Evolutionary conservation across 1,139 yeast species (phyloP).

Genomic region (Yamadazyma conglobata): DNA sequence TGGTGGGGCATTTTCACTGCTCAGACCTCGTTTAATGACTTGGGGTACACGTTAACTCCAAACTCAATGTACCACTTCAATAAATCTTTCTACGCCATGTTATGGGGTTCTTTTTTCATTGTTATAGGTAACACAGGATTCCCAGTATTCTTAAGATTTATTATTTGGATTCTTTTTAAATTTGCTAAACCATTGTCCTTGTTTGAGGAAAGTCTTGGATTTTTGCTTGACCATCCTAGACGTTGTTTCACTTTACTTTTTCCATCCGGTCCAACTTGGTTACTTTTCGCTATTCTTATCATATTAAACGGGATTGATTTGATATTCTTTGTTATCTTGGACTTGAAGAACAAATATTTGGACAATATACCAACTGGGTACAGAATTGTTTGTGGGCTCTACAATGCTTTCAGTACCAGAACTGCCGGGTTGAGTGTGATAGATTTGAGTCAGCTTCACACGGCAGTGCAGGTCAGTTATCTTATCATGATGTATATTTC

Average conservation of each 20-base stretch:
- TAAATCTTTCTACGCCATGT: constrained; percentile 58
- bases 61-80: constrained; percentile 71
- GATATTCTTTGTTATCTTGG: constrained; percentile 74
- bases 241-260: constrained; percentile 91
- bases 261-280: constrained; percentile 94
- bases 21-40: constrained; percentile 74
- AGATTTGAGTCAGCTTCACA: constrained; percentile 66
- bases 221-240: constrained; percentile 90
- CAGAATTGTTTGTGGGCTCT: constrained; percentile 75
- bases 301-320: constrained; percentile 73
- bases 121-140: constrained; percentile 93
- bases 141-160: constrained; percentile 73
- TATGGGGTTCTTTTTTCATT: constrained; percentile 64
- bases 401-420: constrained; percentile 88
- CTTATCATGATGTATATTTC: constrained; percentile 98
- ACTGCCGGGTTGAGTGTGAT: constrained; percentile 88
- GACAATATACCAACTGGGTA: constrained; percentile 57
- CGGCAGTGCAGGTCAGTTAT: constrained; percentile 91
- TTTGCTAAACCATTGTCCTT: constrained; percentile 63
- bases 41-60: constrained; percentile 78
- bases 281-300: constrained; percentile 75
- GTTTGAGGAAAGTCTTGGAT: constrained; percentile 74
- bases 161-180: constrained; percentile 77
- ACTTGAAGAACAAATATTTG: constrained; percentile 51
- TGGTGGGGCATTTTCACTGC: constrained; percentile 95